Base-by-base conservation (phyloP, 2,329 filamentous ascomycete species). In the Fusarium cicatricum region DNA sequence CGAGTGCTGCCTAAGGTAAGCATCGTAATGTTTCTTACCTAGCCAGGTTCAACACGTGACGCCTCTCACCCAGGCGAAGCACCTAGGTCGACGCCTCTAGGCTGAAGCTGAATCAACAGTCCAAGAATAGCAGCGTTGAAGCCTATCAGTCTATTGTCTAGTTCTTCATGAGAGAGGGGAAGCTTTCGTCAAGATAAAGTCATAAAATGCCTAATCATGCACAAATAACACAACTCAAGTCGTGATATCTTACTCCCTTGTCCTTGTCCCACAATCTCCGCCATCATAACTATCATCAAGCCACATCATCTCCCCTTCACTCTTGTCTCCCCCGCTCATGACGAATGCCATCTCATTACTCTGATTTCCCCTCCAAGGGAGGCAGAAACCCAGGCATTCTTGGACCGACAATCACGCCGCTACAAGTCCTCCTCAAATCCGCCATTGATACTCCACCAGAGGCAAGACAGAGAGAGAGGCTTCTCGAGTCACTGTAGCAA, bases 1-100 rank as follows among this genome's bases (percentile, higher is more conserved):
- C 47, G 47, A 61, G 65, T 68, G 65, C 63, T 68, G 65, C 65
- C 65, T 68, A 68, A 64, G 58, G 55, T 62, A 64, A 66, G 56
- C 64, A 51, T 64, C 45, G 47, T 54, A 51, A 67, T 61, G 37
- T 56, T 52, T 48, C 28, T 34, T 49, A 52, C 46, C 39, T 45
- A 37, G 47, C 32, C 14, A n/a, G 29, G 21, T 32, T 29, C 34
- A 42, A 42, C 60, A 67, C 64, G 64, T 66, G 62, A 66, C 58
- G 41, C 34, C 32, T 29, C 31, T 23, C 10, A 45, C 43, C 31
- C 41, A 19, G 29, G 14, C 40, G 19, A 26, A 52, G 19, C 19
- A 48, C 19, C 21, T 23, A 23, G 21, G 16, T 37, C 52, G 37
- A 45, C 15, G 23, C 28, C 33, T n/a, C 44, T 32, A 29, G 32